Evolutionary conservation across 2,329 filamentous ascomycete genomes (phyloP), one percentile per base, ranked within the genome.

Genomic region (Xylaria digitata): DNA sequence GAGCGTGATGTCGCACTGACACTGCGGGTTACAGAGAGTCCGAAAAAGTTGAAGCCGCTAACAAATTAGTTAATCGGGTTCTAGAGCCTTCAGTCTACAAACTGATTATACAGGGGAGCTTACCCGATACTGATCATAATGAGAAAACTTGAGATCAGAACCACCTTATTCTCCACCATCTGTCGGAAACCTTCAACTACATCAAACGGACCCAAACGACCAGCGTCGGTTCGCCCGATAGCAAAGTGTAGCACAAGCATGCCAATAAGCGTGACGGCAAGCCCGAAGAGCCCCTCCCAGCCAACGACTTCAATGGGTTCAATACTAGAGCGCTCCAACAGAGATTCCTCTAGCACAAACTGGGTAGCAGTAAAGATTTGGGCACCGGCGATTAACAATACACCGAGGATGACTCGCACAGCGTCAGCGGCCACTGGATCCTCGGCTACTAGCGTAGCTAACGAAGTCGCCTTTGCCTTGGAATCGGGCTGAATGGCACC

Each of bases 111-210:
- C 9, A n/a, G 19, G 13, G 11, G 62, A 48, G 83, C 88, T 77
- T 87, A 96, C 92, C 95, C 95, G 74, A 99, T 99, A 75, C 93
- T 97, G 72, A 99, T 86, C 96, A 99, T 99, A 78, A 98, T 98
- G 65, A 97, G 80, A 7, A 98, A 61, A 71, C 93, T 97, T 23
- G 92, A 92, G 2, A 94, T 73, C 34, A 90, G 87, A 67, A 99
- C 89, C 17, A 87, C 82, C 59, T 83, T 86, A 79, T 94, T 89
- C 42, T 89, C 83, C 9, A 88, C 89, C 80, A 99, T 89, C 80
- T 98, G 89, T 69, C 88, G 87, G 84, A 93, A 91, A 15, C 94
- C 95, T 78, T 97, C 94, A 4, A 85, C 87, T 70, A 94, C 90
- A 79, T 99, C 96, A 79, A 98, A 99, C 77, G 94, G 94, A 48